Evolutionary conservation across 805 yeast species (phyloP), one percentile per base, ranked within the genome.

Genomic region (Peterozyma xylosa): DNA sequence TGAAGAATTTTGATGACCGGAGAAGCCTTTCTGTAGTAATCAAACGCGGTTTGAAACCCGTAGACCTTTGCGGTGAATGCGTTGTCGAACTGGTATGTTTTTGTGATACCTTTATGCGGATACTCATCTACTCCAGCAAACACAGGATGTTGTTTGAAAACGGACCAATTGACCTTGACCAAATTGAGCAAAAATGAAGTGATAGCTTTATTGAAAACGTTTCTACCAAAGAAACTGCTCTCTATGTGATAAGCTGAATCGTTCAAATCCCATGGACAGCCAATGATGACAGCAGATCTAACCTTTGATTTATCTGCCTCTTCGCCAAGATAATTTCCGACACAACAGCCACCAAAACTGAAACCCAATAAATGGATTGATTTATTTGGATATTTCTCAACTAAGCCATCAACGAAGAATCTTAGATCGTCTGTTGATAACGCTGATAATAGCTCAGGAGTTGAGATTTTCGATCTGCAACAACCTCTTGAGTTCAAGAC

Each of bases 401-500:
- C 67, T 40, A 82, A 65, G 45, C 68, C 63, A 42, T 72, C 68
- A 42, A 84, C 63, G 45, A 80, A 69, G 54, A 75, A 78, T 48
- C 86, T 68, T 43, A 85, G 58, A 56, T 85, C 95, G 48, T 73
- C 78, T 6, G 90, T 84, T 62, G 83, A 77, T 39, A 81, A 65
- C 0, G 82, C 95, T 42, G 79, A 71, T 59, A 79, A 83, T 17
- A 84, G 57, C 50, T 76, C 74, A 5, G 86, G 86, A 5, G 86
- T 76, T 1, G 87, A 74, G 45, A 85, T 68, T 48, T 80, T 80
- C 16, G 87, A 82, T 55, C 86, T 72, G 30, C 87, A 82, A 61
- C 91, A 84, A 3, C 95, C 95, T 55, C 95, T 68, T 14, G 85
- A 71, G 56, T 82, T 83, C 40, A 85, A 55, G 3, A 74, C 76